These are phyloP conservation scores for Poa pratensis DNA, from an alignment of 176 grass and related monocot genomes.

Conservation along the genomic window DNA sequence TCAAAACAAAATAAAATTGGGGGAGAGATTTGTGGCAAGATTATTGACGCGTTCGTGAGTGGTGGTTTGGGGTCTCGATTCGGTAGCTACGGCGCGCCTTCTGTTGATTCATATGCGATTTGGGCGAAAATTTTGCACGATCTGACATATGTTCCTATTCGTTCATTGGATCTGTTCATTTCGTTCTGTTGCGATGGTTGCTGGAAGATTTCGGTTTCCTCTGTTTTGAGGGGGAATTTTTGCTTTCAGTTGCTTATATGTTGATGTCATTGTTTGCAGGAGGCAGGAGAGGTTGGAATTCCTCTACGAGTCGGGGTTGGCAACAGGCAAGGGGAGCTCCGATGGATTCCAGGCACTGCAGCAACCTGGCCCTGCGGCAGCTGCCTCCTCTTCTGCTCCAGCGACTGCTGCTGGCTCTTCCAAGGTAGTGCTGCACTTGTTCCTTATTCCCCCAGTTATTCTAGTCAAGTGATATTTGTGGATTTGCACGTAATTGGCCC, in stretches of 20 bases:
- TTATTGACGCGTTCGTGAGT: background rate
- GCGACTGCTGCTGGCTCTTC: slow-evolving; percentile 54
- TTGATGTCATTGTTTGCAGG: slow-evolving; percentile 43
- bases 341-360: slow-evolving; percentile 93
- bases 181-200: background rate
- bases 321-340: slow-evolving; percentile 81
- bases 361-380: slow-evolving; percentile 34
- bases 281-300: slow-evolving; percentile 95
- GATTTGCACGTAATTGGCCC: background rate
- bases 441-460: background rate
- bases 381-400: slow-evolving; percentile 41
- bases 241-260: background rate
- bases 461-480: background rate
- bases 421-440: slow-evolving; percentile 50
- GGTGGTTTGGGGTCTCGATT: background rate
- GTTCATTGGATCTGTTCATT: slow-evolving; percentile 10
- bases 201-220: background rate
- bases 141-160: background rate
- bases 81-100: background rate
- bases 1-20: background rate
- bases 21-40: background rate
- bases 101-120: background rate
- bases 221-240: background rate
- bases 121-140: background rate
- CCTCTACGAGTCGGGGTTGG: slow-evolving; percentile 95